phyloP scores from a whole-genome alignment of 805 yeast species.

The Maudiozyma saulgeensis region DNA sequence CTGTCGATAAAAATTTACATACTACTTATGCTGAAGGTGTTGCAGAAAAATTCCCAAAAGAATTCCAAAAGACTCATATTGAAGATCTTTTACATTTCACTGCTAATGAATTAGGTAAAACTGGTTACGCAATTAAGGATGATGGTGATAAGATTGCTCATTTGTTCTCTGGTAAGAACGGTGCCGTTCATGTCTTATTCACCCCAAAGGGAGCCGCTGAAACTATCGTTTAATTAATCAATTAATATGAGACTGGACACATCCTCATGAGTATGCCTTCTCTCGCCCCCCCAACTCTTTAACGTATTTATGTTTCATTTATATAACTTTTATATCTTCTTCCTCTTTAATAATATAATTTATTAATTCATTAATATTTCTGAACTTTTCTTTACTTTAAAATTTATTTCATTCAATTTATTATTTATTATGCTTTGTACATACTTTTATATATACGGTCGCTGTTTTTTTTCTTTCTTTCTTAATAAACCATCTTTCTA shows the following conservation, averaged over 20 bases:
- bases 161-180: slow-evolving; percentile 16
- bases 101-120: slow-evolving; percentile 17
- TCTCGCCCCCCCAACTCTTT: too few relatives aligned
- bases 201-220: slow-evolving; percentile 4
- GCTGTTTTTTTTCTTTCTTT: background rate
- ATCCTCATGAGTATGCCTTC: background rate
- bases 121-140: slow-evolving; percentile 18
- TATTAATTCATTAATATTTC: background rate
- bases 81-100: slow-evolving; percentile 16
- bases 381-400: background rate
- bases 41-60: slow-evolving; percentile 12
- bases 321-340: background rate
- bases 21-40: slow-evolving; percentile 22
- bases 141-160: slow-evolving; percentile 14
- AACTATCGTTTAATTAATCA: slow-evolving; percentile 11
- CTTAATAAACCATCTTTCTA: slow-evolving; percentile 26
- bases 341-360: background rate
- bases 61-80: slow-evolving; percentile 11
- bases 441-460: background rate
- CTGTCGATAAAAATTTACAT: slow-evolving; percentile 21
- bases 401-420: background rate
- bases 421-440: background rate
- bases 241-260: background rate
- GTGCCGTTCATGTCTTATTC: slow-evolving; percentile 12
- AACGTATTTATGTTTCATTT: too few relatives aligned